Conservation (phyloP, 176 grass and related monocot species). For the Panicum miliaceum region DNA sequence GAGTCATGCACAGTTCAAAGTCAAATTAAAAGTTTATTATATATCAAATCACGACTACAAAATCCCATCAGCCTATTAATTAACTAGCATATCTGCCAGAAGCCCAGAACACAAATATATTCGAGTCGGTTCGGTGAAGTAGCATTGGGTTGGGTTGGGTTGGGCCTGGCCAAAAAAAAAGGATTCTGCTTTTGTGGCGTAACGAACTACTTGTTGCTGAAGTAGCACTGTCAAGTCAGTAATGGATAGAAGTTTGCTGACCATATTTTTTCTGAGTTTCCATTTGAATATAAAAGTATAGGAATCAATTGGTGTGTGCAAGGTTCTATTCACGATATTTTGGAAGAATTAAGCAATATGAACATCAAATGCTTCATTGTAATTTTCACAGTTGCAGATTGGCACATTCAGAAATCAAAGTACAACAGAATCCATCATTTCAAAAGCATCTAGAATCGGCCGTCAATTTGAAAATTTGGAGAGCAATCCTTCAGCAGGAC, state of each 20-base stretch:
- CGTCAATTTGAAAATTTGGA: not conserved
- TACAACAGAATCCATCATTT: not conserved
- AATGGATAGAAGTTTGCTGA: not conserved
- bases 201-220: not conserved
- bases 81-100: conserved; percentile 34
- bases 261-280: not conserved
- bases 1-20: not conserved
- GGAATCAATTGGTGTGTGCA: not conserved
- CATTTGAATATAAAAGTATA: not conserved
- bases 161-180: not conserved
- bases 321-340: not conserved
- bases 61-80: not conserved
- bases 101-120: too few relatives aligned
- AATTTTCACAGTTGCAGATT: conserved; percentile 5
- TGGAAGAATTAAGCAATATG: not conserved
- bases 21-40: not conserved
- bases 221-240: not conserved
- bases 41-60: not conserved
- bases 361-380: not conserved
- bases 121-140: conserved; percentile 27
- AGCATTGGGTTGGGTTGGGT: not conserved
- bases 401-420: not conserved
- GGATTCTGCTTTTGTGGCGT: not conserved
- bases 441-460: not conserved
- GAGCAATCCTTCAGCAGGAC: not conserved